These are phyloP conservation scores for Lodderomyces jiufengensis DNA, from an alignment of 1,139 yeast species.

Conservation along the genomic window DNA sequence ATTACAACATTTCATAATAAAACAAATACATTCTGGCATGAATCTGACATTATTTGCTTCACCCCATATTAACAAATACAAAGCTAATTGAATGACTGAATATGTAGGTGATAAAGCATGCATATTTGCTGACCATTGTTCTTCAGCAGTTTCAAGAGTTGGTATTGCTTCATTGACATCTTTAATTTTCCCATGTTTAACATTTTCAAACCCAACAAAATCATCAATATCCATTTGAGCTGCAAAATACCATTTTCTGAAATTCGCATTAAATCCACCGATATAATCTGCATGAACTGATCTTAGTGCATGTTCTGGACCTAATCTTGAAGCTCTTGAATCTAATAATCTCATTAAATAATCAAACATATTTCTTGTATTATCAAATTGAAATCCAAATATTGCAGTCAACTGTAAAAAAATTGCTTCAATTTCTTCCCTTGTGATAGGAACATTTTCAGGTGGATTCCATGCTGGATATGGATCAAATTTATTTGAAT, in stretches of 20 bases:
- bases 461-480: conserved; percentile 58
- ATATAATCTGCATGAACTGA: conserved; percentile 72
- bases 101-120: conserved; percentile 48
- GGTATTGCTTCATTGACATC: conserved; percentile 36
- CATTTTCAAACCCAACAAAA: conserved; percentile 68
- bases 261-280: conserved; percentile 91
- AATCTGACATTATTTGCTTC: conserved; percentile 81
- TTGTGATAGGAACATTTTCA: conserved; percentile 53
- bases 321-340: conserved; percentile 66
- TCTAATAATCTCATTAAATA: conserved; percentile 60
- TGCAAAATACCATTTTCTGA: conserved; percentile 94
- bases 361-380: conserved; percentile 62
- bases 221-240: conserved; percentile 86
- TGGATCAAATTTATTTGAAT: conserved; percentile 42
- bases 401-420: conserved; percentile 49
- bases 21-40: conserved; percentile 83
- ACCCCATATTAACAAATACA: conserved; percentile 81
- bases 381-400: conserved; percentile 69
- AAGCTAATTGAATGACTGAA: conserved; percentile 60
- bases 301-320: conserved; percentile 50
- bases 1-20: conserved; percentile 71
- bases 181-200: conserved; percentile 35
- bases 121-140: conserved; percentile 69
- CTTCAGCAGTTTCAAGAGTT: conserved; percentile 65
- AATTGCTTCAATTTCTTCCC: conserved; percentile 52